These are phyloP conservation scores for Eimeria brunetti DNA, from an alignment of 169 alveolate species.

Conservation along the genomic window DNA sequence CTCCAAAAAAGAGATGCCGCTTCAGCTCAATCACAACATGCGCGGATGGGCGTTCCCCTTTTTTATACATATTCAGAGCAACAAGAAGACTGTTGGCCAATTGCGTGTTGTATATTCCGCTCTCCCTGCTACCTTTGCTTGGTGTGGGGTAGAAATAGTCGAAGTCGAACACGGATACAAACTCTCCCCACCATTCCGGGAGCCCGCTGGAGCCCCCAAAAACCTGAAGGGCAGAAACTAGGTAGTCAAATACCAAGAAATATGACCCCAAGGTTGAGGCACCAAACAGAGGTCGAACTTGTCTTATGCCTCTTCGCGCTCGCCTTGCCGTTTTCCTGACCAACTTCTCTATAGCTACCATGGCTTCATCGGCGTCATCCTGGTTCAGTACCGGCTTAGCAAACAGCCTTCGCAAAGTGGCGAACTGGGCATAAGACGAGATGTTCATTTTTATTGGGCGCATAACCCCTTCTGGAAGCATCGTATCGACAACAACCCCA, in stretches of 20 bases:
- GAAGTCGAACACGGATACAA: background rate
- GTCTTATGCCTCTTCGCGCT: background rate
- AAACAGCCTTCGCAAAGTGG: background rate
- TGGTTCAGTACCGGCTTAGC: background rate
- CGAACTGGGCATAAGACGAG: background rate
- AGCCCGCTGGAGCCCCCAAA: background rate
- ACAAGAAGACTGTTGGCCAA: background rate
- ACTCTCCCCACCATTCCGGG: background rate
- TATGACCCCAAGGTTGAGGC: conserved; percentile 2
- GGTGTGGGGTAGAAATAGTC: background rate
- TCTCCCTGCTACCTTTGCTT: background rate
- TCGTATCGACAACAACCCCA: background rate
- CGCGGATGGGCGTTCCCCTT: background rate
- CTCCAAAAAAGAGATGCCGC: background rate
- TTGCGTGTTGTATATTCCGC: background rate
- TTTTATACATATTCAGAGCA: background rate
- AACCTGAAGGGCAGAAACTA: background rate
- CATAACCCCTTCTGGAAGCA: background rate
- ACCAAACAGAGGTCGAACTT: background rate
- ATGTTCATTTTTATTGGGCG: background rate
- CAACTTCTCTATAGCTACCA: background rate
- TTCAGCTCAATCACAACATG: background rate
- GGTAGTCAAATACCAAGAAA: background rate
- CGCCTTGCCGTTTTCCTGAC: background rate
- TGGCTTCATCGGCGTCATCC: background rate